A percentile compares a stretch with the other conserved stretches of the same genome.
Conservation (phyloP, 805 yeast genomes). For the Metschnikowia corniflorae region DNA sequence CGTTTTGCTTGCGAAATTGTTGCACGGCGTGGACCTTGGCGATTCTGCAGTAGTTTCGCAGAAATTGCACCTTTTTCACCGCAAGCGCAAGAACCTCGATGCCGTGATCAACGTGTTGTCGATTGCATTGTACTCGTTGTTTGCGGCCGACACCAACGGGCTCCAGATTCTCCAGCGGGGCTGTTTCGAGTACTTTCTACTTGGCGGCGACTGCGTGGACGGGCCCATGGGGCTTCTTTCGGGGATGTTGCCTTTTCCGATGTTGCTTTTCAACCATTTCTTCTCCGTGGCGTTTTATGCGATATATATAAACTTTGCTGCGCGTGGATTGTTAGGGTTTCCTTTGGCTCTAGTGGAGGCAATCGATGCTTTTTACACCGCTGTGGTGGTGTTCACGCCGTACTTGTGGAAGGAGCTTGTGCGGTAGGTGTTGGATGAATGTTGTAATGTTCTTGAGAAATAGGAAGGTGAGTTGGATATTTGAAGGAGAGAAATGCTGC, state of each 20-base stretch:
- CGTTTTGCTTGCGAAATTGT: slow-evolving; percentile 57
- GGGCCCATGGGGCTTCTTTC: slow-evolving; percentile 82
- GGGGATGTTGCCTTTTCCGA: slow-evolving; percentile 77
- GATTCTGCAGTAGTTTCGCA: slow-evolving; percentile 56
- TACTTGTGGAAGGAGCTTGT: slow-evolving; percentile 54
- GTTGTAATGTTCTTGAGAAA: too few relatives aligned
- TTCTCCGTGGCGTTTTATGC: slow-evolving; percentile 87
- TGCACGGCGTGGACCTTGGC: slow-evolving; percentile 52
- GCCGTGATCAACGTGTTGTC: slow-evolving; percentile 87
- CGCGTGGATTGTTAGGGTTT: slow-evolving; percentile 61
- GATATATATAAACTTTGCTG: slow-evolving; percentile 62
- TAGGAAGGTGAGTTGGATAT: too few relatives aligned
- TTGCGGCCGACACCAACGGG: slow-evolving; percentile 76
- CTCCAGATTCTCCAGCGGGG: slow-evolving; percentile 76
- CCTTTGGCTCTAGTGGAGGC: slow-evolving; percentile 72
- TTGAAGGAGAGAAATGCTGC: too few relatives aligned
- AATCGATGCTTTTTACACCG: slow-evolving; percentile 65
- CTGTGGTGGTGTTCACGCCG: slow-evolving; percentile 77
- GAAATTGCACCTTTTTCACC: slow-evolving; percentile 65
- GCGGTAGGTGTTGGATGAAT: too few relatives aligned
- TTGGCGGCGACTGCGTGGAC: slow-evolving; percentile 75
- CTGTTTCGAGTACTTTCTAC: slow-evolving; percentile 79
- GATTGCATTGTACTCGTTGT: slow-evolving; percentile 82
- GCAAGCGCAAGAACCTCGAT: slow-evolving; percentile 71
- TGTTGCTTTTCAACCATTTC: slow-evolving; percentile 75